Base-by-base conservation (phyloP, 1,284 basidiomycete genomes). In the Xerocomus amazonicus region DNA sequence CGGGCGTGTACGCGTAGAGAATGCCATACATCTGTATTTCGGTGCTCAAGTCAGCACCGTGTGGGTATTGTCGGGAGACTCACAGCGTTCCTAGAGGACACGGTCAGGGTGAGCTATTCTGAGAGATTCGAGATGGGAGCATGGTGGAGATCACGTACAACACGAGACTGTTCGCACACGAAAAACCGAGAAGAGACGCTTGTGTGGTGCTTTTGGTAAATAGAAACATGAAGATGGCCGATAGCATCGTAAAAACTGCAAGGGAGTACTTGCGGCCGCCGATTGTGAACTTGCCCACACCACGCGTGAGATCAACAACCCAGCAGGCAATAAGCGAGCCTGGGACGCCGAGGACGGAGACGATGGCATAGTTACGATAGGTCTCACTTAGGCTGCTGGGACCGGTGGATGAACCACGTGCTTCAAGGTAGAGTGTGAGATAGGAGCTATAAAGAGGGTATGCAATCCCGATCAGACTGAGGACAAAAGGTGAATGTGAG, bases 1-100 rank as follows among this genome's bases (percentile, higher is more conserved):
- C 82, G 16, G 83, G 83, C 1, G 79, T 79, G 56, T 81, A 80
- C 3, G 78, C 79, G 55, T 77, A 84, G 17, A 84, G 69, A 9
- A 83, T 73, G 12, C 78, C 81, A 59, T 83, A 80, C 79, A 80
- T 81, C 73, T 76, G 19, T 23, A 42, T 36, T 34, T 32, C 34
- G n/a, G 16, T 6, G 28, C 12, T 17, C 12, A 9, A 33, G 9
- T 41, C 27, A 41, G 39, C 4, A n/a, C 26, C 6, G 14, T 9
- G 14, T 39, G 26, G n/a, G 4, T 17, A 23, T 31, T 10, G 36
- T 13, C 28, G 17, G 39, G 3, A 3, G 1, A 59, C 66, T 48
- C 52, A 69, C 68, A 16, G 70, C 66, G 38, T 70, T 70, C 55
- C 69, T 71, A 31, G 3, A 35, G 17, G 23, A 14, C 12, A 12